A percentile compares a stretch with the other conserved stretches of the same genome.
Evolutionary conservation across 305 asterid species (phyloP).

Genomic region (Petunia hybrid): DNA sequence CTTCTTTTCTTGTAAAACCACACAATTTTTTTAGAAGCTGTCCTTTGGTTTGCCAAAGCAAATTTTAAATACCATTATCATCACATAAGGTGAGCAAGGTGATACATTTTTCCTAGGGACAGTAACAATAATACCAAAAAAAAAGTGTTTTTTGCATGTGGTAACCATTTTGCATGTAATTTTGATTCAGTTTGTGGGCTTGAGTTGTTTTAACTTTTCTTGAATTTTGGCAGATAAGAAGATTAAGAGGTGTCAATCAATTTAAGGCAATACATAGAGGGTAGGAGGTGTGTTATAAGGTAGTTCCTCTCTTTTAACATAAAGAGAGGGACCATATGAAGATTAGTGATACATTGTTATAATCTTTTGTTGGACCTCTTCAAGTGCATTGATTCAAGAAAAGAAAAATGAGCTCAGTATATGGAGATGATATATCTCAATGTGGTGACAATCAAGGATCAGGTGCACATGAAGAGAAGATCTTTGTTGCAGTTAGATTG

Average conservation of each 20-base stretch:
- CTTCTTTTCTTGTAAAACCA: slow-evolving; percentile 33
- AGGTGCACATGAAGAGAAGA: slow-evolving; percentile 80
- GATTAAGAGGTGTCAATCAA: slow-evolving; percentile 27
- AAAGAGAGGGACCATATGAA: slow-evolving; percentile 62
- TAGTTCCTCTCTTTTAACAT: slow-evolving; percentile 61
- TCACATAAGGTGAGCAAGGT: slow-evolving; percentile 23
- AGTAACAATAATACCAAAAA: neutral
- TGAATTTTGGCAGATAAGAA: slow-evolving; percentile 32
- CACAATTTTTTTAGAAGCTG: slow-evolving; percentile 47
- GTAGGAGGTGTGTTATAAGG: neutral
- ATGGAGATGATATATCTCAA: slow-evolving; percentile 55
- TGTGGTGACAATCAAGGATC: slow-evolving; percentile 56
- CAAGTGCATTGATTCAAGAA: slow-evolving; percentile 51
- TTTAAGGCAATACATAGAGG: slow-evolving; percentile 30
- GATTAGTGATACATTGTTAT: slow-evolving; percentile 37
- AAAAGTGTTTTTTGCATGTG: neutral
- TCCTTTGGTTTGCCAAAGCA: slow-evolving; percentile 27
- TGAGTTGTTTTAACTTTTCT: neutral
- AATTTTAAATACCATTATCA: slow-evolving; percentile 27
- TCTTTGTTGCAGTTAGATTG: slow-evolving; percentile 78
- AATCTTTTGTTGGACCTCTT: slow-evolving; percentile 49
- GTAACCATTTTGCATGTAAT: neutral
- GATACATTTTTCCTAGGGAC: neutral
- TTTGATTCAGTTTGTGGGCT: slow-evolving; percentile 17
- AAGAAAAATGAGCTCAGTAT: slow-evolving; percentile 57